Percentiles rank a stretch among this genome's conserved stretches.
Evolutionary conservation across 176 grass and related monocot species (phyloP).

Genomic region (Chrysopogon serrulatus): DNA sequence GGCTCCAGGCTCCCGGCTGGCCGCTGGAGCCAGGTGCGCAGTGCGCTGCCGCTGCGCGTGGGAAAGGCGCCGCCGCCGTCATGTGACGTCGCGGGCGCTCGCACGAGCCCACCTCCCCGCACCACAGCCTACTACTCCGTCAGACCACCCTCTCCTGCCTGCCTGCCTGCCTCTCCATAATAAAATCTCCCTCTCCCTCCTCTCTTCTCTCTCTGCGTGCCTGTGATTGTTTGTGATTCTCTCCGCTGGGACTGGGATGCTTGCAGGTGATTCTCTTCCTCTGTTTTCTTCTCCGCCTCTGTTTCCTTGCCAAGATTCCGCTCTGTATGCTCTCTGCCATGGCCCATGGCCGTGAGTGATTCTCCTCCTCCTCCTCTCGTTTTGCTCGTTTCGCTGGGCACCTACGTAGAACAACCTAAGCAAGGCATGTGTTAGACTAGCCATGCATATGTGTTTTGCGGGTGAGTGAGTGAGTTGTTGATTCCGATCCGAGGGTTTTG

Average conservation of each 20-base stretch:
- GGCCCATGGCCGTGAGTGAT: background rate
- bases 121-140: background rate
- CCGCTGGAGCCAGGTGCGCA: background rate
- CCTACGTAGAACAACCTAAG: background rate
- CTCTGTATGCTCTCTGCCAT: background rate
- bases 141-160: background rate
- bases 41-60: background rate
- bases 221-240: background rate
- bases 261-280: slow-evolving; percentile 37
- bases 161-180: background rate
- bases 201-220: background rate
- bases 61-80: slow-evolving; percentile 3
- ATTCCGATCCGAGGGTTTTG: background rate
- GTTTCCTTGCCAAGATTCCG: background rate
- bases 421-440: background rate
- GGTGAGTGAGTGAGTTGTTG: background rate
- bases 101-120: background rate
- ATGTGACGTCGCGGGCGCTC: slow-evolving; percentile 6
- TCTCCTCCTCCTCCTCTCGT: background rate
- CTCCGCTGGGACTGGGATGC: slow-evolving; percentile 7
- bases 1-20: slow-evolving; percentile 2
- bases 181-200: slow-evolving; percentile 12
- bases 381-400: background rate
- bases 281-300: background rate
- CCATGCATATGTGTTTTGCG: background rate